phyloP scores from a whole-genome alignment of 164 flowering plant genomes.

The Magnolia sinica region DNA sequence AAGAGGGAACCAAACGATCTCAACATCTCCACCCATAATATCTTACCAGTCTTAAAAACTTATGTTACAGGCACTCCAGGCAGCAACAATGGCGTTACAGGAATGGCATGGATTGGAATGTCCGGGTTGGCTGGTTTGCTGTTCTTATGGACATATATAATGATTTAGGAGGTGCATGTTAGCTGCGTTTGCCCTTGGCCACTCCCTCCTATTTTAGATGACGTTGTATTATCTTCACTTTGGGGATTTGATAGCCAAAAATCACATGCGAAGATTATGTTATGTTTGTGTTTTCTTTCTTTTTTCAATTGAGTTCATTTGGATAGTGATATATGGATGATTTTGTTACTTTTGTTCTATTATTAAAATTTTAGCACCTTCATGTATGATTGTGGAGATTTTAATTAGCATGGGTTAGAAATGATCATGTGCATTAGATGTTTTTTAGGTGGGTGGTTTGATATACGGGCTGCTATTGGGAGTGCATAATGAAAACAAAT shows the following conservation, averaged over 20 bases:
- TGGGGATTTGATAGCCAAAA: background rate
- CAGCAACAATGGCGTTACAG: conserved; percentile 17
- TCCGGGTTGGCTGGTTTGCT: conserved; percentile 20
- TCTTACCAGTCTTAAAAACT: no score
- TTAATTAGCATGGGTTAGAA: no score
- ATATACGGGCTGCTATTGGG: no score
- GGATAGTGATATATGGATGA: background rate
- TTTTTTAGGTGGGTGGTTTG: no score
- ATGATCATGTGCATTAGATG: no score
- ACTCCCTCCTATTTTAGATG: background rate
- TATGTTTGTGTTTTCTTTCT: no score
- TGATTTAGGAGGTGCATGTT: background rate
- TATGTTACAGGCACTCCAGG: background rate
- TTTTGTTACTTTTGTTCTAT: background rate
- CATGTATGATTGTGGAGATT: no score
- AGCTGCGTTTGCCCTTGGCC: background rate
- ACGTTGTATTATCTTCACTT: background rate
- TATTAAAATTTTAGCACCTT: no score
- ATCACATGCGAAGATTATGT: background rate
- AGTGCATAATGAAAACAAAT: no score
- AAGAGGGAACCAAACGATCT: no score
- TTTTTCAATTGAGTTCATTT: background rate
- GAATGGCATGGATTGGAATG: conserved; percentile 23
- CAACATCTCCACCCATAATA: no score
- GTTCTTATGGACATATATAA: conserved; percentile 23